Evolutionary conservation across 2,329 filamentous ascomycete species (phyloP).

Genomic region (Exophiala spinifera): DNA sequence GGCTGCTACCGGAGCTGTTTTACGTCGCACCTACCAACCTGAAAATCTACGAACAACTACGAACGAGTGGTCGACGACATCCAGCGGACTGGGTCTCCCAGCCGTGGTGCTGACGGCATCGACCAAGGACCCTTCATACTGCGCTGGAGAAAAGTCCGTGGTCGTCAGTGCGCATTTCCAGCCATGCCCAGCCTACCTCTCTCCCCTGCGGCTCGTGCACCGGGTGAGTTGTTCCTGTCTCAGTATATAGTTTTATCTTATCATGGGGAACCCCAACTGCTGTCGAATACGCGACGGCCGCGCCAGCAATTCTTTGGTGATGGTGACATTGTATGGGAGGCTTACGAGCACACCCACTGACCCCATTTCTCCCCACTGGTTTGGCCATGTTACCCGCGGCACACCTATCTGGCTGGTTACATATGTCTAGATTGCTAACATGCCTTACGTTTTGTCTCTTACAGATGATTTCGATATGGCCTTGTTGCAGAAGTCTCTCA

Average conservation of each 20-base stretch:
- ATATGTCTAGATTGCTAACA: slow-evolving; percentile 17
- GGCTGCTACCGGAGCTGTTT: neutral
- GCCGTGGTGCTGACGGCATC: neutral
- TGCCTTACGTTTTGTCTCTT: neutral
- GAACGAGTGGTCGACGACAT: neutral
- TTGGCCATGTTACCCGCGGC: neutral
- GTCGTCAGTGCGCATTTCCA: slow-evolving; percentile 8
- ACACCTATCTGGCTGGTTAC: neutral
- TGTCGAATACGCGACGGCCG: neutral
- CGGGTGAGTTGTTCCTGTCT: slow-evolving; percentile 19
- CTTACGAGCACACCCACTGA: too few species aligned
- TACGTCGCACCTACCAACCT: neutral
- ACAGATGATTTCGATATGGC: slow-evolving; percentile 30
- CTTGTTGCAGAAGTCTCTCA: slow-evolving; percentile 28
- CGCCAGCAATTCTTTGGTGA: neutral
- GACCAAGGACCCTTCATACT: neutral
- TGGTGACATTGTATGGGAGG: neutral
- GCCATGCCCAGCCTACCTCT: slow-evolving; percentile 11
- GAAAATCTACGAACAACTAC: neutral
- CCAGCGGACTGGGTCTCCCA: slow-evolving; percentile 1
- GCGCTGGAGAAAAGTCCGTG: neutral
- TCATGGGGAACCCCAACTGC: slow-evolving; percentile 11
- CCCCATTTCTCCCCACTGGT: neutral
- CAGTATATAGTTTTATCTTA: slow-evolving; percentile 14
- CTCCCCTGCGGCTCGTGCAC: slow-evolving; percentile 11